Percentiles rank a stretch among this genome's conserved stretches.
Conservation (phyloP, 495 filamentous ascomycete genomes). For the Pyronema domesticum region DNA sequence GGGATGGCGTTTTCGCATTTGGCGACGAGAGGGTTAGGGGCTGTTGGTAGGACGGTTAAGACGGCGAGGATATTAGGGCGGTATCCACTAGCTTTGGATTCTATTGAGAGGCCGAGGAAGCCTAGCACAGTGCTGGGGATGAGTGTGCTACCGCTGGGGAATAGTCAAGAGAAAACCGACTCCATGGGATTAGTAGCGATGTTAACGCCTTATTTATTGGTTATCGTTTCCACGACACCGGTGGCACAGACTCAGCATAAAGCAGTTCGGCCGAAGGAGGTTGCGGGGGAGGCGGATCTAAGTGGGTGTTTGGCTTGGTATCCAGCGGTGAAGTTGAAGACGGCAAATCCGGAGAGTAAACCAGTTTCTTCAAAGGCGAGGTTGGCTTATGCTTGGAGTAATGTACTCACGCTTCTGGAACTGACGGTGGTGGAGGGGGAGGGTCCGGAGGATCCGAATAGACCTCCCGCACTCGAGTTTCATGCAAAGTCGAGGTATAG, state of each 20-base stretch:
- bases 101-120: slow-evolving; percentile 51
- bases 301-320: slow-evolving; percentile 95
- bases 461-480: slow-evolving; percentile 62
- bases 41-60: slow-evolving; percentile 69
- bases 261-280: slow-evolving; percentile 70
- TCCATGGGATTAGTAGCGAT: slow-evolving; percentile 82
- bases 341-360: slow-evolving; percentile 31
- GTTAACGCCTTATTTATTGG: slow-evolving; percentile 85
- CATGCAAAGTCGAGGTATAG: slow-evolving; percentile 75
- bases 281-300: slow-evolving; percentile 73
- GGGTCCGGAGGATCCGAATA: slow-evolving; percentile 46
- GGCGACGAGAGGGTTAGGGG: slow-evolving; percentile 75
- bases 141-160: slow-evolving; percentile 74
- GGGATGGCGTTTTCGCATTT: slow-evolving; percentile 98
- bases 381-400: slow-evolving; percentile 97
- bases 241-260: slow-evolving; percentile 94
- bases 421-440: slow-evolving; percentile 44
- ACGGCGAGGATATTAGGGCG: slow-evolving; percentile 79
- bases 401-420: slow-evolving; percentile 80
- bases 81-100: slow-evolving; percentile 48
- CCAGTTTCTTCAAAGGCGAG: slow-evolving; percentile 48
- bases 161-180: slow-evolving; percentile 75
- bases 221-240: slow-evolving; percentile 91
- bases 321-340: slow-evolving; percentile 81
- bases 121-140: slow-evolving; percentile 92